Evolutionary conservation across 441 rosid genomes (phyloP).

Genomic region (Populus hybrid): DNA sequence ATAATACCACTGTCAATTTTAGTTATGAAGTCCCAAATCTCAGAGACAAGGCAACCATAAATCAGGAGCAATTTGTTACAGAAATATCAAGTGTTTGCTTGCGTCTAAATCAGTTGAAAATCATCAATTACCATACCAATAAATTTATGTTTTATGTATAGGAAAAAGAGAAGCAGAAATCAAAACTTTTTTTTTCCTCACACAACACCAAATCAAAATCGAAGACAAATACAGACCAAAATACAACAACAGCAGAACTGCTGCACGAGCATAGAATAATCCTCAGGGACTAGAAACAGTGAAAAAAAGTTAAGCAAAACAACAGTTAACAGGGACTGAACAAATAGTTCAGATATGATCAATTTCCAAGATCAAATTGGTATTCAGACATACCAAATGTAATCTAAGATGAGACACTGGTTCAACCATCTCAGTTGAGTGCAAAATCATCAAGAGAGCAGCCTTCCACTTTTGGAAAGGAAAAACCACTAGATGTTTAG

Average conservation of each 20-base stretch:
- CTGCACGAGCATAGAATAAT: neutral
- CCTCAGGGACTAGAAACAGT: neutral
- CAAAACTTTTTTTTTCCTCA: neutral
- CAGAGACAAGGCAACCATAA: neutral
- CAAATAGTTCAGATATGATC: too few species aligned
- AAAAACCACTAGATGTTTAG: too few species aligned
- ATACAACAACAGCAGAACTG: neutral
- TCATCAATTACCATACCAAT: neutral
- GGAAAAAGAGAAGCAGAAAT: neutral
- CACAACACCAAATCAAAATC: neutral
- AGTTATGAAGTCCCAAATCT: neutral
- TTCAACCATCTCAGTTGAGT: neutral
- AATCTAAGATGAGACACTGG: neutral
- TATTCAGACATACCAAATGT: too few species aligned
- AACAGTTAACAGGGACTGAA: too few species aligned
- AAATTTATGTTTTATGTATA: neutral
- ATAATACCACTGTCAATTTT: neutral
- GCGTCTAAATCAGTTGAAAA: neutral
- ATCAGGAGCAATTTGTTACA: neutral
- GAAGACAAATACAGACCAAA: neutral
- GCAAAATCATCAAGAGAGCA: neutral
- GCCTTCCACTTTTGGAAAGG: neutral
- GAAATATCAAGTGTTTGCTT: neutral
- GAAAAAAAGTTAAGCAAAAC: neutral
- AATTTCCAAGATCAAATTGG: too few species aligned